Percentiles rank a stretch among this genome's conserved stretches.
Evolutionary conservation across 2,329 filamentous ascomycete genomes (phyloP).

Genomic region (Trichoderma sp.): DNA sequence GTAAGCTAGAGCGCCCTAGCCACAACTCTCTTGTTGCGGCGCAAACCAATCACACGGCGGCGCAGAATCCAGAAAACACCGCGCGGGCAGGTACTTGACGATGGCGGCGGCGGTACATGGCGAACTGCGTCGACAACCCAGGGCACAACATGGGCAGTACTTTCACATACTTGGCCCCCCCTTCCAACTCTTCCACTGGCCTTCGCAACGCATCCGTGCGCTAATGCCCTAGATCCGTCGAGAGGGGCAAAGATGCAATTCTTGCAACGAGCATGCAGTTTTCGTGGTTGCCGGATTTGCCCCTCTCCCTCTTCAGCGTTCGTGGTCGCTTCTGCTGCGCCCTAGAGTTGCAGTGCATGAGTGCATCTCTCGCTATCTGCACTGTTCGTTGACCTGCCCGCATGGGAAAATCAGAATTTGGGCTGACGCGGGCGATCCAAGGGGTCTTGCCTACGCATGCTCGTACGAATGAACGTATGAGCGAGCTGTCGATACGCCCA

Average conservation of each 20-base stretch:
- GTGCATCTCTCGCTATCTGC: background rate
- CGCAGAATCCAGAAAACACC: background rate
- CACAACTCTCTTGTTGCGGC: background rate
- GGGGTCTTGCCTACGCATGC: background rate
- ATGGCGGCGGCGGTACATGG: background rate
- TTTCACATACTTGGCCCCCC: background rate
- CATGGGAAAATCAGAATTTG: background rate
- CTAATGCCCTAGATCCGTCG: conserved; percentile 5
- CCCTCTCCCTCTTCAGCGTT: conserved; percentile 8
- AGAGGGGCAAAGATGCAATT: conserved; percentile 28
- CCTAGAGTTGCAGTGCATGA: conserved; percentile 1
- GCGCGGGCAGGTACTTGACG: background rate
- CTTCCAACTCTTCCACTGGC: background rate
- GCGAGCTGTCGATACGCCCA: background rate
- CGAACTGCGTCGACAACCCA: background rate
- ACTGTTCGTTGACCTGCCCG: background rate
- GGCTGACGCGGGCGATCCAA: background rate
- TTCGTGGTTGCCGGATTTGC: conserved; percentile 23
- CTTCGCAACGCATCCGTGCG: conserved; percentile 2
- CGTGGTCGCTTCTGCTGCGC: conserved; percentile 13
- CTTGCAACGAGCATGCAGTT: conserved; percentile 26
- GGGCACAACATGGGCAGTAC: background rate
- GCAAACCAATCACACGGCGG: background rate
- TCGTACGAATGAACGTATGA: background rate
- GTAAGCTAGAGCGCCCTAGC: background rate